Base-by-base conservation (phyloP, 768 basidiomycete genomes). In the Trametes cubensis region DNA sequence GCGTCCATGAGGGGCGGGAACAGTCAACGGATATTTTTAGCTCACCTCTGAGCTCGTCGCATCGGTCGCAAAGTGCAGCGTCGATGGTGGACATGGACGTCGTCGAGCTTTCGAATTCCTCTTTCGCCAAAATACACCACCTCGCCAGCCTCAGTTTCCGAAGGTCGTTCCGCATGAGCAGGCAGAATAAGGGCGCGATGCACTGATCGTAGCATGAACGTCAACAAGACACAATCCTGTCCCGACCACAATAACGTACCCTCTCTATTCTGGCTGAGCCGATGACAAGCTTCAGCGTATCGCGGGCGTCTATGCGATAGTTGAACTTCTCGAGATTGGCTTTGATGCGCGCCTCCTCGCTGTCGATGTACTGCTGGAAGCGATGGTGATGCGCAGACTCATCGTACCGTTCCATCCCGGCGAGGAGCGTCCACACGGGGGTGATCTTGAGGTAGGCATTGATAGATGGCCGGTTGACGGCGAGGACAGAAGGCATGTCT, bases 261-360 rank as follows among this genome's bases (percentile, higher is more conserved):
- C 67, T 71, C 53, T 75, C 74, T 6, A 73, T 60, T 7, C 71
- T 65, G 3, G 69, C 72, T 4, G 64, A 54, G 1, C 72, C 74
- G 11, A 67, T 55, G 2, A 75, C 64, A 3, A 74, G 64, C 3
- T 59, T 48, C 6, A 75, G 58, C 0, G 72, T 74, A 34, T 74
- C 74, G 0, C 51, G 20, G 4, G 66, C 71, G 44, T 75, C 73
- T 21, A 75, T 72, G 40, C 64, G 50, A 34, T 71, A 74, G 14
- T 63, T 60, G 6, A 74, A 60, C n/a, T 60, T 62, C 28, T 66
- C 63, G 44, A 75, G 47, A 26, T 69, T 73, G 6, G 53, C 38
- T 18, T 45, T 34, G 11, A 75, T 52, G 6, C 73, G 67, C 18
- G 46, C 46, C 45, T 75, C 74, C 30, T 73, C 72, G 20, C 42